Percentiles rank a stretch among this genome's conserved stretches.
These are phyloP conservation scores for Globisporangium nunn DNA, from an alignment of 352 stramenopile species.

Conservation along the genomic window DNA sequence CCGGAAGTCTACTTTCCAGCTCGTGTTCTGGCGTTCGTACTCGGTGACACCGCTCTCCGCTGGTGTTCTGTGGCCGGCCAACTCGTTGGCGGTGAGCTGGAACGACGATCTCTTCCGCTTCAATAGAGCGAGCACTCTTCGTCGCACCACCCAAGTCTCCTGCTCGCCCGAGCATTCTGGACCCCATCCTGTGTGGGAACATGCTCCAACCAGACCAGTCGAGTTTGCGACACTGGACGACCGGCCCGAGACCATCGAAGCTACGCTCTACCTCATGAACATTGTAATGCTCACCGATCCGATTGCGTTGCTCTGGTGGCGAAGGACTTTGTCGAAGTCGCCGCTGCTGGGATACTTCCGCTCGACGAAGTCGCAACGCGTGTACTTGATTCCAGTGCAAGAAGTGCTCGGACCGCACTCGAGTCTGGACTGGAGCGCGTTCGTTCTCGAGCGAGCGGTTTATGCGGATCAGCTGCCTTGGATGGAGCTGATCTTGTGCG, in stretches of 20 bases:
- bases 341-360: background rate
- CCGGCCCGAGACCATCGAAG: background rate
- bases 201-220: background rate
- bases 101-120: conserved; percentile 5
- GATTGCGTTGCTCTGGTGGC: background rate
- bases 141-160: no score
- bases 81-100: conserved; percentile 5
- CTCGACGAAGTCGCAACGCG: background rate
- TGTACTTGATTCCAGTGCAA: background rate
- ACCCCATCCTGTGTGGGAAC: background rate
- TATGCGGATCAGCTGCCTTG: background rate
- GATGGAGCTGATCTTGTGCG: background rate
- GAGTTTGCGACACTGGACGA: conserved; percentile 2
- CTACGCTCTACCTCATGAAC: conserved; percentile 9
- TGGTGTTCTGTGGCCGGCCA: conserved; percentile 7
- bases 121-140: background rate
- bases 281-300: conserved; percentile 11
- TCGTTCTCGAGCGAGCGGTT: background rate
- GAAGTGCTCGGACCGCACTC: background rate
- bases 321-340: background rate
- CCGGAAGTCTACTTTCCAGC: background rate
- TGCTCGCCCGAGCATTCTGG: no score
- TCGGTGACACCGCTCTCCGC: conserved; percentile 2
- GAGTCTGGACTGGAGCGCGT: background rate
- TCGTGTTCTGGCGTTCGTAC: conserved; percentile 8